A percentile compares a stretch with the other conserved stretches of the same genome.
Conservation (phyloP, 345 rosid genomes). For the Melaleuca quinquenervia region DNA sequence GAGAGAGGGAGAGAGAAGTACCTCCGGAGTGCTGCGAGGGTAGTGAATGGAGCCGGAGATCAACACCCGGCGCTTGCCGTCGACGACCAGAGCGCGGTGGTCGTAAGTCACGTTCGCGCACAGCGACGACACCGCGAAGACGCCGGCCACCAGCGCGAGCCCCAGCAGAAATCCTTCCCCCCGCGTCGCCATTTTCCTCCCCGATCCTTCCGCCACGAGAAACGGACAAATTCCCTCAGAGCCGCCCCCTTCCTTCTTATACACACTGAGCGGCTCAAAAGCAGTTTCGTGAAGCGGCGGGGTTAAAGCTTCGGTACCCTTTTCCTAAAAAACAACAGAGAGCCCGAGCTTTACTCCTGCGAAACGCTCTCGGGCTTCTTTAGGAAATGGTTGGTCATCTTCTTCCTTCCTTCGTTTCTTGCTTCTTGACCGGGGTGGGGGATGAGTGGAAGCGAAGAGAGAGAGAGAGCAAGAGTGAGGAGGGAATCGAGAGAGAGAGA, state of each 20-base stretch:
- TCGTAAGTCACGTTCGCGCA: conserved; percentile 67
- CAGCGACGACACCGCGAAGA: conserved; percentile 26
- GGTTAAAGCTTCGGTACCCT: neutral
- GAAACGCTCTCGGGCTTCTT: neutral
- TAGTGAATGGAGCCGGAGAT: conserved; percentile 94
- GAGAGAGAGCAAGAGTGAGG: neutral
- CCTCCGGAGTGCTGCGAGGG: conserved; percentile 94
- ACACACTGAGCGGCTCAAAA: neutral
- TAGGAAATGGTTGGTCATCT: neutral
- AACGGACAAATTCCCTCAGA: neutral
- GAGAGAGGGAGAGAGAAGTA: neutral
- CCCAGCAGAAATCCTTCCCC: neutral
- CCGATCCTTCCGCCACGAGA: neutral
- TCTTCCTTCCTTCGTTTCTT: neutral
- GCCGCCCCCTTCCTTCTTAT: neutral
- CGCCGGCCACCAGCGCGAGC: neutral
- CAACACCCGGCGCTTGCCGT: conserved; percentile 63
- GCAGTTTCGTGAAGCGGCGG: neutral
- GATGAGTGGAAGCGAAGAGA: neutral
- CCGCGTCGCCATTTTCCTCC: neutral
- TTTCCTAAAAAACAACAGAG: neutral
- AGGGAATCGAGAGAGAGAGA: neutral
- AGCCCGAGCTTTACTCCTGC: neutral
- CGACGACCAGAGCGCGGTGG: conserved; percentile 62
- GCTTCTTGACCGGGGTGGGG: neutral